Evolutionary conservation across 331 rosid genomes (phyloP).

Genomic region (Rhamnella rubrinervis): DNA sequence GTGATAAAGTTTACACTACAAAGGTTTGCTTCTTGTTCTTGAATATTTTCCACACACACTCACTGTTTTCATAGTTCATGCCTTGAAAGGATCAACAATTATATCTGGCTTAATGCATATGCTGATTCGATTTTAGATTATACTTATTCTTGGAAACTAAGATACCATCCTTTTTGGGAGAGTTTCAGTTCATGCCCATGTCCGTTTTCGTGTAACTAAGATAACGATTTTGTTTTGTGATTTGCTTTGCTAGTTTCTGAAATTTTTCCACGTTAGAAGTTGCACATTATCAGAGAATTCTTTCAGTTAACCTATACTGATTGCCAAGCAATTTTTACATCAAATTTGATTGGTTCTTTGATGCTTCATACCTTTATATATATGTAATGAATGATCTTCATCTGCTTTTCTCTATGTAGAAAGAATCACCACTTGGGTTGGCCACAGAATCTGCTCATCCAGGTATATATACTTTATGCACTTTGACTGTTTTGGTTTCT

Average conservation of each 20-base stretch:
- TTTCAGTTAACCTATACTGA: background rate
- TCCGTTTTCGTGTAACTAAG: too few species aligned
- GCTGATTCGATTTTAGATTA: background rate
- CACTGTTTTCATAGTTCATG: too few species aligned
- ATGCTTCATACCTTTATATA: background rate
- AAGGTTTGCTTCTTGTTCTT: constrained; percentile 45
- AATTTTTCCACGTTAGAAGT: too few species aligned
- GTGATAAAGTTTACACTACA: constrained; percentile 88
- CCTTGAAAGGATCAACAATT: background rate
- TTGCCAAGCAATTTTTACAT: too few species aligned
- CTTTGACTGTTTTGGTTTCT: background rate
- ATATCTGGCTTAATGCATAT: background rate
- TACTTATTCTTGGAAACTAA: background rate
- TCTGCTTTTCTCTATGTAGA: constrained; percentile 46
- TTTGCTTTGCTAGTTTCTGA: too few species aligned
- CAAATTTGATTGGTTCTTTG: background rate
- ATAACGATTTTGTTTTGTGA: too few species aligned
- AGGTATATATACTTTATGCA: constrained; percentile 33
- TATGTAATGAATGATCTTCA: background rate
- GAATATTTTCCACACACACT: too few species aligned
- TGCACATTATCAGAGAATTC: background rate
- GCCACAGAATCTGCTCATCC: constrained; percentile 91
- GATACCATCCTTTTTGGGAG: too few species aligned
- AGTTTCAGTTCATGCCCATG: too few species aligned
- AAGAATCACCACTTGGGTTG: constrained; percentile 72